Base-by-base conservation (phyloP, 2,329 filamentous ascomycete genomes). In the Xylaria arbuscula region DNA sequence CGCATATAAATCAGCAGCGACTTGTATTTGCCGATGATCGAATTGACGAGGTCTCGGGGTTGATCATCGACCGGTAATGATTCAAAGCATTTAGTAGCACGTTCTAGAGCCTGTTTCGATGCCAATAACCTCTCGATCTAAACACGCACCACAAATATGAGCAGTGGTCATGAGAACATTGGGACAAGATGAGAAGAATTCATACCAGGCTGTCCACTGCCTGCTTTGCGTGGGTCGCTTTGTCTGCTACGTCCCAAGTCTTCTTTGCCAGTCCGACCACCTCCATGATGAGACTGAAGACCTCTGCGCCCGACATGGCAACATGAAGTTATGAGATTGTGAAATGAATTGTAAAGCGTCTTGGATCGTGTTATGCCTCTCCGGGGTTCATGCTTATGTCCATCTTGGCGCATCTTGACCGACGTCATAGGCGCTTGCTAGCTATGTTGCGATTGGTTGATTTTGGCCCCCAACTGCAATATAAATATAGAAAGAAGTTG, bases 11-110 rank as follows among this genome's bases (percentile, higher is more conserved):
- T 24, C 13, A 51, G 19, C 4, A 51, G 24, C 3, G 48, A 28
- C 24, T 51, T 51, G 22, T 51, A 51, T 19, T 51, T 32, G 48
- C 2, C 4, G 22, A 17, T 24, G 22, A 51, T 51, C 10, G 48
- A 51, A 32, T 51, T 51, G 48, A 51, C 48, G 8, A 51, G 48
- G 11, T 51, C 48, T 11, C 13, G 10, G 22, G 48, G 48, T 32
- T 10, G 47, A 6, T 62, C 47, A 15, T 62, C 59, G n/a, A 53
- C 47, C 15, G 59, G 47, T 10, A 54, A n/a, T n/a, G 24, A 40
- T 19, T 62, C 59, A 22, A 62, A 54, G 59, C 47, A 62, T 62
- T 53, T 11, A 32, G 15, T 54, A 17, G 59, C 59, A 19, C 59
- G 6, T 15, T 53, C 48, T 28, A 62, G 38, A 17, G 47, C 19